Evolutionary conservation across 1,284 basidiomycete genomes (phyloP).

Genomic region (Pseudozyma hubeiensis): DNA sequence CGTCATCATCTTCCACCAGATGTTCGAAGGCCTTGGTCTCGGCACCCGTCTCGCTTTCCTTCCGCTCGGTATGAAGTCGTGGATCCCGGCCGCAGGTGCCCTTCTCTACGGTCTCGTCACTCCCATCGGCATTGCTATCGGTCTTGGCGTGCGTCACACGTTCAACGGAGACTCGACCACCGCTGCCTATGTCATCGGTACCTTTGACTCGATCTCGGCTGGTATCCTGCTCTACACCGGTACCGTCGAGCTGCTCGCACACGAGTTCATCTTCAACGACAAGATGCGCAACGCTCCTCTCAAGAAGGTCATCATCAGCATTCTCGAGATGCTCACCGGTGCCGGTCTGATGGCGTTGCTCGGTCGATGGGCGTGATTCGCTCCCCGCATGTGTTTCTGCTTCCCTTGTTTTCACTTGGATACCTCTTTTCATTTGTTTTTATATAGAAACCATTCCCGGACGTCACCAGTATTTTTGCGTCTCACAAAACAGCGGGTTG

Average conservation of each 20-base stretch:
- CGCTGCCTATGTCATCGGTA: constrained; percentile 65
- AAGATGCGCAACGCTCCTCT: constrained; percentile 67
- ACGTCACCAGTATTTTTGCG: constrained; percentile 10
- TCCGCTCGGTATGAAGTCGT: constrained; percentile 36
- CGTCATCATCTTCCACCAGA: constrained; percentile 79
- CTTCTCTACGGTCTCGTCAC: constrained; percentile 64
- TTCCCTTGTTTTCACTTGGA: not conserved
- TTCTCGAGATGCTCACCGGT: constrained; percentile 68
- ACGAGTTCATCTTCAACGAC: constrained; percentile 69
- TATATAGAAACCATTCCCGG: constrained; percentile 3
- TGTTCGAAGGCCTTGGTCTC: constrained; percentile 68
- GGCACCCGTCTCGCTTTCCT: constrained; percentile 62
- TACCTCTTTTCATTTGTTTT: not conserved
- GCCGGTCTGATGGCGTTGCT: constrained; percentile 71
- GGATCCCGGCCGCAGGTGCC: constrained; percentile 49
- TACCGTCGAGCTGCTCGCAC: constrained; percentile 64
- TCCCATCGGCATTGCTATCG: constrained; percentile 67
- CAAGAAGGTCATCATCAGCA: constrained; percentile 59
- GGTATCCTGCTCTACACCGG: constrained; percentile 69
- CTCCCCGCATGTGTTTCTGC: not conserved
- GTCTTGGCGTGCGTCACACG: constrained; percentile 61
- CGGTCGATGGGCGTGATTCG: constrained; percentile 66
- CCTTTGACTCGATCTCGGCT: constrained; percentile 63
- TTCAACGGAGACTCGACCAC: constrained; percentile 65
- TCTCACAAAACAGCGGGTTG: constrained; percentile 2